Base-by-base conservation (phyloP, 352 stramenopile genomes). In the Lagenidium giganteum region DNA sequence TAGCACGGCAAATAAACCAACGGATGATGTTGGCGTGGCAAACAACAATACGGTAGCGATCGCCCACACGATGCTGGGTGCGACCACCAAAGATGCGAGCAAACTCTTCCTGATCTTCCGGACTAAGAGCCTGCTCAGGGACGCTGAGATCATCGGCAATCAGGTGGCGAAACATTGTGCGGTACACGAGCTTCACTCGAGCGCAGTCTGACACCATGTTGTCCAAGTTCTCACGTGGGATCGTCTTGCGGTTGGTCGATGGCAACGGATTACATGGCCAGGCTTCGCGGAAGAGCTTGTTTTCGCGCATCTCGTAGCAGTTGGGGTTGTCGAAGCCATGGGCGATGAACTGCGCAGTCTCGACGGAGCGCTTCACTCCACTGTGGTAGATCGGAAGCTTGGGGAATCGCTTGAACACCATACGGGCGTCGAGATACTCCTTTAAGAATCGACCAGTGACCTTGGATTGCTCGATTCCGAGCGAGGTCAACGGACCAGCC, bases 21-120 rank as follows among this genome's bases (percentile, higher is more conserved):
- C 71, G 72, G 42, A 88, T 85, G 45, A 83, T 76, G 57, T 83
- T 87, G 37, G 74, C 67, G 52, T 85, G 72, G 42, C 73, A 83
- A 29, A 84, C 68, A 9, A 85, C 42, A 16, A 85, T 32, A 23
- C 70, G 70, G 61, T 83, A 88, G 32, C 66, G 49, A 47, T 76
- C 62, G 22, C 59, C 30, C 24, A 55, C 24, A 20, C 64, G 64
- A 7, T 54, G 54, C 52, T 70, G 60, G 14, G 62, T 71, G 27
- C 55, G 58, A 8, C 35, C 51, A 32, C 57, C 61, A 31, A 76
- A 59, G 23, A 60, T 61, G 31, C 33, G 21, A 28, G 50, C 39
- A 35, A 75, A 75, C 25, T 40, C 16, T 3, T 42, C 40, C 6
- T 68, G 38, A 24, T 83, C 63, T 1, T 37, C 31, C 8, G 63